A percentile compares a stretch with the other conserved stretches of the same genome.
These are phyloP conservation scores for Camillea tinctor DNA, from an alignment of 2,329 filamentous ascomycete species.

Conservation along the genomic window DNA sequence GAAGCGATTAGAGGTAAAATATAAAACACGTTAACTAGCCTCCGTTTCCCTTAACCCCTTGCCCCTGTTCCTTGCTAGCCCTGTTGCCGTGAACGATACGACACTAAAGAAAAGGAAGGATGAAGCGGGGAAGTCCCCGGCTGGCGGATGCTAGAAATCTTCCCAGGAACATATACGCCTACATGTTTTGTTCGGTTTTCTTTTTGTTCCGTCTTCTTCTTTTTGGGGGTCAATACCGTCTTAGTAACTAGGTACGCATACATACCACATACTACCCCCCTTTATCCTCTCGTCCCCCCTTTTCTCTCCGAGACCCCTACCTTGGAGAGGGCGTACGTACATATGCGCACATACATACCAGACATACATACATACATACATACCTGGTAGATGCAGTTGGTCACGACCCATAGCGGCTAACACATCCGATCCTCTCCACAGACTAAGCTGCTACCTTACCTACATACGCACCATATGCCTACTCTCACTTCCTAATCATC, in stretches of 20 bases:
- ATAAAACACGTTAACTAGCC: not conserved
- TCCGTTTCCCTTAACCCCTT: not conserved
- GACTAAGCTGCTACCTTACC: not conserved
- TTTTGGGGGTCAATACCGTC: not conserved
- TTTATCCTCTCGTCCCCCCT: not conserved
- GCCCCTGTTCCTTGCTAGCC: not conserved
- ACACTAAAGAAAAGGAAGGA: not conserved
- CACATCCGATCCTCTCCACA: not conserved
- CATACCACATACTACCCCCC: not conserved
- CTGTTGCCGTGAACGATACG: not conserved
- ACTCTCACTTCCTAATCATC: not conserved
- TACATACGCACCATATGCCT: not conserved
- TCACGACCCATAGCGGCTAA: not conserved
- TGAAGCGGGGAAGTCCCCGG: not conserved
- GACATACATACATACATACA: not conserved
- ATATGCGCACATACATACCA: not conserved
- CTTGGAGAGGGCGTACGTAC: not conserved
- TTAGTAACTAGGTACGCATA: not conserved
- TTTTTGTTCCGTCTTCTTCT: not conserved
- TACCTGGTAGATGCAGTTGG: not conserved
- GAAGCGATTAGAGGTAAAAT: not conserved
- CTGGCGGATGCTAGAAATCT: not conserved
- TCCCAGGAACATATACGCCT: not conserved
- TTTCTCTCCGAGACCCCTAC: not conserved
- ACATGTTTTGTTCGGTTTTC: not conserved